phyloP scores from a whole-genome alignment of 1,284 basidiomycete genomes.

The Leccinum fallax region DNA sequence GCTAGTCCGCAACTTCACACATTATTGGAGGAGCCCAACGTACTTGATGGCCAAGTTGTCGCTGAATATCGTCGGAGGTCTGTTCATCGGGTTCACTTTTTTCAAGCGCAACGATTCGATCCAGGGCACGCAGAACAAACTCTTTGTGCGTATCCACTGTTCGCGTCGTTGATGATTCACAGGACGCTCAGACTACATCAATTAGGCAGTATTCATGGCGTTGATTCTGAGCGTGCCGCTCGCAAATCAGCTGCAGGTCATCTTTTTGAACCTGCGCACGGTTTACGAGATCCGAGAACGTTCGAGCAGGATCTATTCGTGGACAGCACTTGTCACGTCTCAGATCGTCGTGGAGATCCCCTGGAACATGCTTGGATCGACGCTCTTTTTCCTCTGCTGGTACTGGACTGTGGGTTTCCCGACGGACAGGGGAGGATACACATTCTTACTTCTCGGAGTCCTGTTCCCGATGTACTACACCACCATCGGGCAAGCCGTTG shows the following conservation, averaged over 20 bases:
- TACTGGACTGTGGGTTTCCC: conserved; percentile 69
- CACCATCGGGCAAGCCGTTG: conserved; percentile 62
- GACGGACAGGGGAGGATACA: conserved; percentile 53
- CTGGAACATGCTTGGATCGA: conserved; percentile 63
- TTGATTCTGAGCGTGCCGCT: conserved; percentile 31
- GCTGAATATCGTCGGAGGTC: conserved; percentile 54
- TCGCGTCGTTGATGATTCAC: not conserved
- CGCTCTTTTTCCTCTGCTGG: conserved; percentile 67
- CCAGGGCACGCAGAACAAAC: conserved; percentile 81
- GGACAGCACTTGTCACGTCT: conserved; percentile 71
- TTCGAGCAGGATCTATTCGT: conserved; percentile 80
- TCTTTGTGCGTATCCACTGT: conserved; percentile 49
- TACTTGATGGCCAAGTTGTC: conserved; percentile 79
- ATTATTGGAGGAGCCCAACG: conserved; percentile 61
- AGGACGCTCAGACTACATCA: not conserved
- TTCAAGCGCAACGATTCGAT: conserved; percentile 67
- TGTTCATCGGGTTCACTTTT: conserved; percentile 74
- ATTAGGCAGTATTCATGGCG: conserved; percentile 30
- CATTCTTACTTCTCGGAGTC: conserved; percentile 50
- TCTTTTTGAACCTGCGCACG: conserved; percentile 39
- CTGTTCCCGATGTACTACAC: conserved; percentile 57
- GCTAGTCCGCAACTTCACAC: conserved; percentile 39
- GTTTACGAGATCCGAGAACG: conserved; percentile 78
- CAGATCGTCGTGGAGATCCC: conserved; percentile 68
- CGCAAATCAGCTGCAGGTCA: conserved; percentile 34